A percentile compares a stretch with the other conserved stretches of the same genome.
Evolutionary conservation across 257 asterid genomes (phyloP).

Genomic region (Solanum chilense): DNA sequence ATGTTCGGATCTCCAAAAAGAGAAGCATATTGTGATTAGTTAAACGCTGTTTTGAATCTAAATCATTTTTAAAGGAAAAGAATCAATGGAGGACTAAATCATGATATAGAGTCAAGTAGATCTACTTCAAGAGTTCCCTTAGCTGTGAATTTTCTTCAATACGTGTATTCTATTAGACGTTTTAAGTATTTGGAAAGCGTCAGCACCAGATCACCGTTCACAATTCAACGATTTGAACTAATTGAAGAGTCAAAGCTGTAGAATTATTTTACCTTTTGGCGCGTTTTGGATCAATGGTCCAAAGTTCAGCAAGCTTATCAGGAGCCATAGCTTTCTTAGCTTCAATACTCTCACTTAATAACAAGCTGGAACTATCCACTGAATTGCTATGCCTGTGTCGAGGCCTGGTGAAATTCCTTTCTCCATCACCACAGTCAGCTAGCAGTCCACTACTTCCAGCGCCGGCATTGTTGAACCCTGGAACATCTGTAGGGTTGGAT

Average conservation of each 20-base stretch:
- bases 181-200: background rate
- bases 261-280: constrained; percentile 55
- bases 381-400: constrained; percentile 68
- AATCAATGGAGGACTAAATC: background rate
- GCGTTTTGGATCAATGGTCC: constrained; percentile 94
- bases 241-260: background rate
- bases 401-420: constrained; percentile 17
- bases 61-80: background rate
- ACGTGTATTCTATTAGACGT: background rate
- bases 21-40: background rate
- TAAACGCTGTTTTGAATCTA: background rate
- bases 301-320: constrained; percentile 86
- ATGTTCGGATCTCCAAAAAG: background rate
- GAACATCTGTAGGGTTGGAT: constrained; percentile 34
- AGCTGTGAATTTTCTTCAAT: background rate
- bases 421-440: constrained; percentile 5
- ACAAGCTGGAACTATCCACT: constrained; percentile 54
- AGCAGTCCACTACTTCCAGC: background rate
- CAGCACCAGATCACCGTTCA: background rate
- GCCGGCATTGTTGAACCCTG: constrained; percentile 6
- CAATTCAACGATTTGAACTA: background rate
- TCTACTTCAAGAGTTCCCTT: background rate
- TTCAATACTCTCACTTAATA: constrained; percentile 56
- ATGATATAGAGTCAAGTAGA: background rate
- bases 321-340: constrained; percentile 99